Evolutionary conservation across 140 eudicot genomes (phyloP).

Genomic region (Senecio squalidus): DNA sequence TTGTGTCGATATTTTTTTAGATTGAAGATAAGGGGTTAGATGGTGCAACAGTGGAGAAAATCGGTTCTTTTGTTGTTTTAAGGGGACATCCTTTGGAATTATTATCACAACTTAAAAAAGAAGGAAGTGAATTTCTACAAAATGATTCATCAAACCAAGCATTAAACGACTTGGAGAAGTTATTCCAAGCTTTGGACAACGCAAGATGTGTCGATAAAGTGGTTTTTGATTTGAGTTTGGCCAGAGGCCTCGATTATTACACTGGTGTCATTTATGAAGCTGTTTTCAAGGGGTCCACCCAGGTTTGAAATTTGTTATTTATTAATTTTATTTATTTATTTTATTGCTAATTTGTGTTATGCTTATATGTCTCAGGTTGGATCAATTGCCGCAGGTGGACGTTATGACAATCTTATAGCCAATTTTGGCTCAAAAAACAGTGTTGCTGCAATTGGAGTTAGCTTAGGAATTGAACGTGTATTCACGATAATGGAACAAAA

Average conservation of each 20-base stretch:
- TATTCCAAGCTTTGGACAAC: conserved; percentile 66
- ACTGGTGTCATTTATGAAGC: conserved; percentile 95
- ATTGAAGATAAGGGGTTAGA: conserved; percentile 85
- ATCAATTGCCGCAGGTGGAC: conserved; percentile 98
- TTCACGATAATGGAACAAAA: conserved; percentile 84
- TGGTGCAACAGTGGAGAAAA: conserved; percentile 61
- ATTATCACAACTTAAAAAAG: conserved; percentile 52
- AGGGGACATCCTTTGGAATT: conserved; percentile 71
- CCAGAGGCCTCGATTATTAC: conserved; percentile 96
- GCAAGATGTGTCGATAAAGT: conserved; percentile 59
- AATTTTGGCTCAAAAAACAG: conserved; percentile 67
- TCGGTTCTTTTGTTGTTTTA: conserved; percentile 67
- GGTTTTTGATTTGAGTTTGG: conserved; percentile 83
- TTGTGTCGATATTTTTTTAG: conserved; percentile 22
- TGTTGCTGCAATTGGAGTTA: conserved; percentile 91
- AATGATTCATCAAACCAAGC: conserved; percentile 58
- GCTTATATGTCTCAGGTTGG: conserved; percentile 53
- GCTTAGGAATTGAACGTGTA: conserved; percentile 89
- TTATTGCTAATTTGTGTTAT: background rate
- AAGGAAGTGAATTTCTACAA: conserved; percentile 54
- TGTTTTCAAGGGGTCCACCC: conserved; percentile 79
- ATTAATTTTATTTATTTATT: background rate
- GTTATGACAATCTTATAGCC: conserved; percentile 85
- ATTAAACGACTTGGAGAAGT: conserved; percentile 67
- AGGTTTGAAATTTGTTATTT: conserved; percentile 34